Percentiles rank a stretch among this genome's conserved stretches.
Evolutionary conservation across 495 filamentous ascomycete genomes (phyloP).

Genomic region (Aspergillus biplanus): DNA sequence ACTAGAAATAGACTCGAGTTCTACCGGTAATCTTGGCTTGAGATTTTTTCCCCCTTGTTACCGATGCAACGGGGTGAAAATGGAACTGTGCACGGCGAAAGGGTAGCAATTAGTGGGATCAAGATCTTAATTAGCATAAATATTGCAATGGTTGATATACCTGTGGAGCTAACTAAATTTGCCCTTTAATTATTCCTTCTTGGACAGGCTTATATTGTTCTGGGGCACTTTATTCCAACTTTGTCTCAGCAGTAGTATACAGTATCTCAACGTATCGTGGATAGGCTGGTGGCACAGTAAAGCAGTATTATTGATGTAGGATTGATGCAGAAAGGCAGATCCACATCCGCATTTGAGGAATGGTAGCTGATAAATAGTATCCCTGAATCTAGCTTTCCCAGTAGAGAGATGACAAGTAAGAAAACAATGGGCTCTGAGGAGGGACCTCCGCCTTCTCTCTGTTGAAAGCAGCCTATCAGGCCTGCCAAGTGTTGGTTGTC

Average conservation of each 20-base stretch:
- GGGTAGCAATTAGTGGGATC: conserved; percentile 40
- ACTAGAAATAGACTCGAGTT: conserved; percentile 53
- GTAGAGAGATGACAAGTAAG: too few relatives aligned
- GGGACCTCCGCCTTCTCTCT: too few relatives aligned
- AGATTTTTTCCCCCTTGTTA: not conserved
- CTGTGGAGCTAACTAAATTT: too few relatives aligned
- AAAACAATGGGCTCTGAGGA: too few relatives aligned
- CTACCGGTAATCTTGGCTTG: conserved; percentile 49
- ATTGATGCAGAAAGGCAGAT: not conserved
- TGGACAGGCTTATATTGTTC: not conserved
- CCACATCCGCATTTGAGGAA: not conserved
- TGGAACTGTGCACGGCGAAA: conserved; percentile 30
- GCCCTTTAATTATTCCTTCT: too few relatives aligned
- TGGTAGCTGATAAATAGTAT: not conserved
- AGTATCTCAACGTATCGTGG: too few relatives aligned
- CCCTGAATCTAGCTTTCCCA: too few relatives aligned
- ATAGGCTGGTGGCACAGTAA: not conserved
- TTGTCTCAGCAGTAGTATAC: not conserved
- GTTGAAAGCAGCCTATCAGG: not conserved
- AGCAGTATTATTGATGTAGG: not conserved
- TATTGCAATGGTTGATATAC: conserved; percentile 27
- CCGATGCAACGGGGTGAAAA: conserved; percentile 19
- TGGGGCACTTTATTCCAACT: not conserved
- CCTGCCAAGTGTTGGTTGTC: conserved; percentile 3
- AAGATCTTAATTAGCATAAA: conserved; percentile 33